These are phyloP conservation scores for Plantago elongata DNA, from an alignment of 257 asterid genomes.

Conservation along the genomic window DNA sequence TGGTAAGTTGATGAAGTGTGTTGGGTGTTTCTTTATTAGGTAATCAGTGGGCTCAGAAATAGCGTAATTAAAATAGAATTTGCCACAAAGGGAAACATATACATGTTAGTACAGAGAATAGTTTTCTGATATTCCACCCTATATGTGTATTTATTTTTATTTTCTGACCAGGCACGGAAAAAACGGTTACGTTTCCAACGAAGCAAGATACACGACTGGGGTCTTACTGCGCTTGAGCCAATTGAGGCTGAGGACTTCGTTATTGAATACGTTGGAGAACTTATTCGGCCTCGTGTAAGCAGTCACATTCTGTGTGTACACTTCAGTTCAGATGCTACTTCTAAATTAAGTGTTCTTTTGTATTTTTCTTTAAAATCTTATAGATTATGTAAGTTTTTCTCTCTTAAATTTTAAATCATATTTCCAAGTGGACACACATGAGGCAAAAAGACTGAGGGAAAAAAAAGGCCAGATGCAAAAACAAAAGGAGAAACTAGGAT, in stretches of 20 bases:
- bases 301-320: slow-evolving; percentile 7
- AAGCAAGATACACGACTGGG: slow-evolving; percentile 99
- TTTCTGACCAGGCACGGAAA: slow-evolving; percentile 72
- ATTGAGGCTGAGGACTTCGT: slow-evolving; percentile 99
- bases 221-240: slow-evolving; percentile 90
- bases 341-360: not conserved
- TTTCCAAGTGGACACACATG: not conserved
- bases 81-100: too few relatives aligned
- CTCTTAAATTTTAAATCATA: not conserved
- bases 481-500: too few relatives aligned
- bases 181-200: slow-evolving; percentile 84
- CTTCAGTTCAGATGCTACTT: slow-evolving; percentile 1
- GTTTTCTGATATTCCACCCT: slow-evolving; percentile 12
- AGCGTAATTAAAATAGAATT: too few relatives aligned
- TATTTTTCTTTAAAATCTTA: not conserved
- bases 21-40: too few relatives aligned
- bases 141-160: not conserved
- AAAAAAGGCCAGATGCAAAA: too few relatives aligned
- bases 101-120: not conserved
- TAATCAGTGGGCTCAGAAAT: too few relatives aligned
- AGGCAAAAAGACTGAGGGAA: too few relatives aligned
- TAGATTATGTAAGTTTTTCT: slow-evolving; percentile 4
- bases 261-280: slow-evolving; percentile 98
- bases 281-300: slow-evolving; percentile 89
- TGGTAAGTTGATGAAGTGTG: too few relatives aligned